Evolutionary conservation across 176 grass and related monocot species (phyloP).

Genomic region (Musa acuminata): DNA sequence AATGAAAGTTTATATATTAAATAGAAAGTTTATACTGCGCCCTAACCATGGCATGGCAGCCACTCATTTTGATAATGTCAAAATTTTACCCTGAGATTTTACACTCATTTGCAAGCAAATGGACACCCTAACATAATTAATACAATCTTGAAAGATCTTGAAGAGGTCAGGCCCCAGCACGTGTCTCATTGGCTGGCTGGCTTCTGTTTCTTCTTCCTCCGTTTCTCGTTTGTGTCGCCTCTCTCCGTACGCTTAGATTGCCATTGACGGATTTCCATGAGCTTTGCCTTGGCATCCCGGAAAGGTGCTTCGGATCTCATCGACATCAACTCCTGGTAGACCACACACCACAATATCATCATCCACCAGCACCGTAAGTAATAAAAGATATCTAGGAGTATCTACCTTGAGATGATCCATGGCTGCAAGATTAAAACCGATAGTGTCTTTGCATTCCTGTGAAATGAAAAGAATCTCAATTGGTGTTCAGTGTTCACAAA

Average conservation of each 20-base stretch:
- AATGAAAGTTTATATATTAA: neutral
- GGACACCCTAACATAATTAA: neutral
- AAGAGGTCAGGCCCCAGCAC: neutral
- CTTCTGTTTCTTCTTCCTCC: slow-evolving; percentile 57
- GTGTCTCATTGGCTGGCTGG: slow-evolving; percentile 17
- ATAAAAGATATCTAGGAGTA: neutral
- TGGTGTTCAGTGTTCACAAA: too few species aligned
- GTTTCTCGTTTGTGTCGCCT: slow-evolving; percentile 28
- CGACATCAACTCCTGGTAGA: slow-evolving; percentile 47
- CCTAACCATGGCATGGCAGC: neutral
- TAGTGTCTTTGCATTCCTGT: slow-evolving; percentile 71
- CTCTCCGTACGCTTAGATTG: slow-evolving; percentile 38
- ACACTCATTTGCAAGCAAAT: neutral
- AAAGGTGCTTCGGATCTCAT: slow-evolving; percentile 87
- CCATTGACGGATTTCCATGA: slow-evolving; percentile 65
- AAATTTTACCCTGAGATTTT: neutral
- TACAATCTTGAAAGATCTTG: too few species aligned
- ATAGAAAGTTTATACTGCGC: neutral
- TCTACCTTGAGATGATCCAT: slow-evolving; percentile 85
- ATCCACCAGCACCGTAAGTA: neutral
- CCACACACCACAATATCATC: neutral
- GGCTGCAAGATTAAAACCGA: slow-evolving; percentile 85
- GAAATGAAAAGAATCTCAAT: neutral
- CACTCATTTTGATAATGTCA: neutral
- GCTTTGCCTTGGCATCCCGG: slow-evolving; percentile 68